Conservation (phyloP, 306 rosid genomes). For the Pyrus betulifolia region DNA sequence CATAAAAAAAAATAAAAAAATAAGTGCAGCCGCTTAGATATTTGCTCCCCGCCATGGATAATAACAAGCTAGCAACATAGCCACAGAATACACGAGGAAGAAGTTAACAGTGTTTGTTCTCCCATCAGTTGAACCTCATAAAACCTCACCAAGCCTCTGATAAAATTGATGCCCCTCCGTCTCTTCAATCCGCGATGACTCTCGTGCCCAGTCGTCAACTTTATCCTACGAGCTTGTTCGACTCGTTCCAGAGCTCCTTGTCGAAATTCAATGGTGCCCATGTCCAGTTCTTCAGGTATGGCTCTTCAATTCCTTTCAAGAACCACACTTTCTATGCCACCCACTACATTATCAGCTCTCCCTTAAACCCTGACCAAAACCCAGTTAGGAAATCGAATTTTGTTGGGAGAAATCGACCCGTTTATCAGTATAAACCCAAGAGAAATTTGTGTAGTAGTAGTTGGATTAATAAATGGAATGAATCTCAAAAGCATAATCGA, state of each 20-base stretch:
- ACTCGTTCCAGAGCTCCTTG: slow-evolving; percentile 51
- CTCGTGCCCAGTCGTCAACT: slow-evolving; percentile 61
- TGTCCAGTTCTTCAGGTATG: slow-evolving; percentile 42
- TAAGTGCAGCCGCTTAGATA: slow-evolving; percentile 6
- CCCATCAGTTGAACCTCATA: background rate
- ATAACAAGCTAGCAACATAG: background rate
- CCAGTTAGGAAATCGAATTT: slow-evolving; percentile 25
- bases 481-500: slow-evolving; percentile 23
- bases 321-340: slow-evolving; percentile 16
- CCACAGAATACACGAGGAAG: background rate
- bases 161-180: background rate
- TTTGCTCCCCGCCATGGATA: slow-evolving; percentile 13
- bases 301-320: slow-evolving; percentile 27
- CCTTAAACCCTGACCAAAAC: slow-evolving; percentile 16
- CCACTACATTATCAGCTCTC: slow-evolving; percentile 6
- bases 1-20: no score
- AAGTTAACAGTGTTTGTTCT: background rate
- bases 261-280: slow-evolving; percentile 33
- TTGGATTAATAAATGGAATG: slow-evolving; percentile 71
- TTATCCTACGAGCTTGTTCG: slow-evolving; percentile 59
- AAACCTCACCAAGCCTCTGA: background rate
- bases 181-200: slow-evolving; percentile 38
- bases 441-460: slow-evolving; percentile 22
- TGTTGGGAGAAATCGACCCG: slow-evolving; percentile 12
- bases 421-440: slow-evolving; percentile 5